These are phyloP conservation scores for Agaricales sp. DNA, from an alignment of 1,284 basidiomycete species.

Conservation along the genomic window DNA sequence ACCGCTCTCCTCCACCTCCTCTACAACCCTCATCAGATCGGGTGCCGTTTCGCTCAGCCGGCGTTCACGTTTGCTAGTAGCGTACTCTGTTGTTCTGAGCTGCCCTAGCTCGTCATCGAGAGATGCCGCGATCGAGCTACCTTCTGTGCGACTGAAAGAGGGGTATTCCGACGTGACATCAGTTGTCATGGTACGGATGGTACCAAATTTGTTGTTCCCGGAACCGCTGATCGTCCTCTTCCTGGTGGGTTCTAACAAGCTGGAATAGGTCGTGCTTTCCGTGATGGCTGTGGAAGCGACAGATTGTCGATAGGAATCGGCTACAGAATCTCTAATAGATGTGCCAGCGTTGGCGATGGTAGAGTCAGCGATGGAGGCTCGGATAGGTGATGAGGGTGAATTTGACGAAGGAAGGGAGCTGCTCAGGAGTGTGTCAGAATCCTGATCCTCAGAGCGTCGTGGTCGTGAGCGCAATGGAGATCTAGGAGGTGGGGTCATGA, in stretches of 20 bases:
- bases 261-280: conserved; percentile 37
- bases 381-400: conserved; percentile 9
- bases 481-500: conserved; percentile 35
- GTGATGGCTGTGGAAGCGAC: conserved; percentile 35
- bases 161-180: conserved; percentile 62
- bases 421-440: conserved; percentile 20
- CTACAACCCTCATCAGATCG: conserved; percentile 58
- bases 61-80: conserved; percentile 31
- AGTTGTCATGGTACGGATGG: conserved; percentile 69
- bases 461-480: conserved; percentile 39
- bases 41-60: conserved; percentile 48
- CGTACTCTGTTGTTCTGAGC: conserved; percentile 17
- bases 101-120: conserved; percentile 27
- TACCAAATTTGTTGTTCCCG: conserved; percentile 54
- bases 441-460: conserved; percentile 22
- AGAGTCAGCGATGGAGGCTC: conserved; percentile 6
- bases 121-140: conserved; percentile 37
- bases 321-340: conserved; percentile 18
- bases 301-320: conserved; percentile 38
- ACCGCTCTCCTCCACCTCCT: conserved; percentile 58
- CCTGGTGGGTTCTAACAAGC: conserved; percentile 44
- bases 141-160: conserved; percentile 54
- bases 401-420: conserved; percentile 17
- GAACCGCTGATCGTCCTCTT: conserved; percentile 24
- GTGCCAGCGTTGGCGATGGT: not conserved